Evolutionary conservation across 148 eudicot species (phyloP).

Genomic region (Oxyria digyna): DNA sequence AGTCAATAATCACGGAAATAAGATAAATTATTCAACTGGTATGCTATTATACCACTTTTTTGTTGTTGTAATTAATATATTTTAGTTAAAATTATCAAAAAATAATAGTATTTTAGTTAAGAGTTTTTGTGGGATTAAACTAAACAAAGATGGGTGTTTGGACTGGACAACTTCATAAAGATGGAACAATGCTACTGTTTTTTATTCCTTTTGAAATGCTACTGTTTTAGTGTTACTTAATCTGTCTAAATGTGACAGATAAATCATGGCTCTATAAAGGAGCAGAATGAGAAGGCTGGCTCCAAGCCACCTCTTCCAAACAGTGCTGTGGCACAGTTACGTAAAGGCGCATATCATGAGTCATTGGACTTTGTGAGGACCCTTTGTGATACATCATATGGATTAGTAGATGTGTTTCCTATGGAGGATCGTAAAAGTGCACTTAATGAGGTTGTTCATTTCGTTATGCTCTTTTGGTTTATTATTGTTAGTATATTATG

Average conservation of each 20-base stretch:
- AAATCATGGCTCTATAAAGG: constrained; percentile 49
- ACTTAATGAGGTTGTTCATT: constrained; percentile 63
- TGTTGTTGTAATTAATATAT: too few relatives aligned
- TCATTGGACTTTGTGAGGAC: constrained; percentile 91
- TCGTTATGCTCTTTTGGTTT: constrained; percentile 6
- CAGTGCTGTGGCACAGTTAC: constrained; percentile 54
- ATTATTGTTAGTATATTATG: neutral
- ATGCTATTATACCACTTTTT: neutral
- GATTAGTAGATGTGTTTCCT: constrained; percentile 90
- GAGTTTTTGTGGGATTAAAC: too few relatives aligned
- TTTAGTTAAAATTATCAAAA: neutral
- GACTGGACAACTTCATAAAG: neutral
- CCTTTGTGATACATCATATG: constrained; percentile 92
- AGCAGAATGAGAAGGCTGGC: constrained; percentile 41
- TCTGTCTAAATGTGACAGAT: constrained; percentile 32
- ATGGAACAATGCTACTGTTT: neutral
- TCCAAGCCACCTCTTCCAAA: constrained; percentile 85
- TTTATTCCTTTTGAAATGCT: neutral
- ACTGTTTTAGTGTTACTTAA: neutral
- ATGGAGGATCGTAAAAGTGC: constrained; percentile 92
- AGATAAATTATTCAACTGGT: neutral
- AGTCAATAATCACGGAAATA: neutral
- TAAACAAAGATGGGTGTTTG: too few relatives aligned
- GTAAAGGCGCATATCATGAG: constrained; percentile 92
- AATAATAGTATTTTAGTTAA: too few relatives aligned